Percentiles rank a stretch among this genome's conserved stretches.
Evolutionary conservation across 768 basidiomycete species (phyloP).

Genomic region (Boletus coccyginus): DNA sequence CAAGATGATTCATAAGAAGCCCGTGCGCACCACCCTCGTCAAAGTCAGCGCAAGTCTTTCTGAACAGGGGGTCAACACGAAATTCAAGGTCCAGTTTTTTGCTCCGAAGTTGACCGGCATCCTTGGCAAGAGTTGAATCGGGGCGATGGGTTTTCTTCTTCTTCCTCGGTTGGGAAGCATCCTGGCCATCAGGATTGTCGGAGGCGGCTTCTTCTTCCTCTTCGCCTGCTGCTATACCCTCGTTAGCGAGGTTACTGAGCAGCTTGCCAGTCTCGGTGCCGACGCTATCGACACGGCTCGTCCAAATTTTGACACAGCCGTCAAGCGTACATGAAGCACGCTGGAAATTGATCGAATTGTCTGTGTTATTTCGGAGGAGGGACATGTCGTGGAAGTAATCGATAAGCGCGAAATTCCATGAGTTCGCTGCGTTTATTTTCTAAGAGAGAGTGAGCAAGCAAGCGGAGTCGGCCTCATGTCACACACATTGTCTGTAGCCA

Average conservation of each 20-base stretch:
- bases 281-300: constrained; percentile 93
- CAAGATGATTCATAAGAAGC: constrained; percentile 93
- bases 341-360: constrained; percentile 98
- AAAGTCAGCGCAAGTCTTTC: constrained; percentile 97
- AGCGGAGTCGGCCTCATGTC: background rate
- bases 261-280: constrained; percentile 96
- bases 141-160: constrained; percentile 68
- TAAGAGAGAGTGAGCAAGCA: constrained; percentile 33
- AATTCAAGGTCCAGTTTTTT: constrained; percentile 97
- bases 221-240: constrained; percentile 56
- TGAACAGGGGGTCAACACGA: constrained; percentile 94
- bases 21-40: constrained; percentile 98
- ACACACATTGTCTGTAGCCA: constrained; percentile 94
- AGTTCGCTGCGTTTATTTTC: constrained; percentile 99
- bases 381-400: constrained; percentile 99
- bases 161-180: constrained; percentile 51
- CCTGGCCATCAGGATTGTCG: constrained; percentile 63
- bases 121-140: constrained; percentile 88
- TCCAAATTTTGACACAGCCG: constrained; percentile 99
- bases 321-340: constrained; percentile 97
- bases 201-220: constrained; percentile 60
- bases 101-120: constrained; percentile 71
- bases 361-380: constrained; percentile 84
- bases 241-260: constrained; percentile 78
- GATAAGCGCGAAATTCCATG: constrained; percentile 97